Evolutionary conservation across 2,329 filamentous ascomycete species (phyloP).

Genomic region (Aquanectria penicillioides): DNA sequence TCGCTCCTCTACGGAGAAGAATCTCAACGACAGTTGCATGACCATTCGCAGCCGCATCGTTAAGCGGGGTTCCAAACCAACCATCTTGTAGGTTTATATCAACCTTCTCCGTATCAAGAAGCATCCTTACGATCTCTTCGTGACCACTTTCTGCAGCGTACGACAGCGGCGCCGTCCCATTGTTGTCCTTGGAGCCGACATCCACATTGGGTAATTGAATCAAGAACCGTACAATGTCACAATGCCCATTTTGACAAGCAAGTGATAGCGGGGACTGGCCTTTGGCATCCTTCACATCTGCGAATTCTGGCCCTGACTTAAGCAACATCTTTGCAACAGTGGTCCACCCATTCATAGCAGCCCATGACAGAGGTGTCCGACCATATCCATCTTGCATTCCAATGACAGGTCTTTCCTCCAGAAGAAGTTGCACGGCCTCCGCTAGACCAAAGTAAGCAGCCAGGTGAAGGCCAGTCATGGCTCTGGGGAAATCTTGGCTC

Average conservation of each 20-base stretch:
- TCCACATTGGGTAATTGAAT: background rate
- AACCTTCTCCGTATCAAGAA: background rate
- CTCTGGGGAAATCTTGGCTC: background rate
- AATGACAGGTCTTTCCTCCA: background rate
- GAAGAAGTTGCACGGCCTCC: background rate
- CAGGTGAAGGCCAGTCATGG: constrained; percentile 12
- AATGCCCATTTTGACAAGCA: background rate
- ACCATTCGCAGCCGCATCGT: too few species aligned
- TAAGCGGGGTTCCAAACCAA: too few species aligned
- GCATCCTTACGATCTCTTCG: background rate
- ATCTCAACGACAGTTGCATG: too few species aligned
- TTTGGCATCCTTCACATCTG: background rate
- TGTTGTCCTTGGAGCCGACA: background rate
- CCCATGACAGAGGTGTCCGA: background rate
- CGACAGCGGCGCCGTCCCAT: background rate
- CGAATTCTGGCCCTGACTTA: background rate
- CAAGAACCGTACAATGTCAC: background rate
- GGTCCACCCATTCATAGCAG: background rate
- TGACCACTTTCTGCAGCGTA: background rate
- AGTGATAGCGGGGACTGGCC: background rate
- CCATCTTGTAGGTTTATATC: background rate
- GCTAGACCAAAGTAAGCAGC: constrained; percentile 9
- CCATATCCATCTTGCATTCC: background rate
- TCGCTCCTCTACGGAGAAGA: too few species aligned
- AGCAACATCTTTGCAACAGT: background rate